Evolutionary conservation across 23 red algal species (phyloP), one percentile per base, ranked within the genome.

Genomic region (Gracilariopsis chorda): DNA sequence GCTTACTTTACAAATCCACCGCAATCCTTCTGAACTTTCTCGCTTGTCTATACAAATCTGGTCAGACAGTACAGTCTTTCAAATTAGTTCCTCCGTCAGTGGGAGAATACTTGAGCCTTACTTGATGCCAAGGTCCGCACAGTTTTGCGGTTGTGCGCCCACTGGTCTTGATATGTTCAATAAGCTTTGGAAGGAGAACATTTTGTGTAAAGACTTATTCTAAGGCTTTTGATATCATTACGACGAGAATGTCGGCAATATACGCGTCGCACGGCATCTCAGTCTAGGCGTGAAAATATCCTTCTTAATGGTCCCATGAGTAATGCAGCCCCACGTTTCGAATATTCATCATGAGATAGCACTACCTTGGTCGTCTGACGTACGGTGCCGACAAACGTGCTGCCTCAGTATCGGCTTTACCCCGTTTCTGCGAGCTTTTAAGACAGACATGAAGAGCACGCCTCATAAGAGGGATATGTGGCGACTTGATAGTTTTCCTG

Each of bases 181-280:
- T 59, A 55, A 91, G 48, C 43, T 58, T 52, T 21, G 73, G 73
- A 71, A 80, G 34, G 34, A 91, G 53, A 70, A 65, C 6, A 3
- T 80, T 62, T 61, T 91, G 74, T 40, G 65, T 57, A 82, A 91
- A 82, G 12, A 82, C 77, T n/a, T 49, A 25, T 35, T 82, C 46
- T 59, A 82, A 40, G 30, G 46, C 85, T 27, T 48, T 52, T 41
- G 69, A 46, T 55, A 89, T 58, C 51, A 43, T 62, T 48, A 44
- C 34, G 43, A 53, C 21, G 33, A 89, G 47, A 32, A 89, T 24
- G 34, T 89, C 85, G 13, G 35, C 85, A 55, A 89, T 57, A 47
- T 69, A 77, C 12, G 65, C 85, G 68, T 46, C 70, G 32, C 48
- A 89, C 85, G 1, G 24, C 52, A 63, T 89, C 85, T 69, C 68